These are phyloP conservation scores for Datura wrightii DNA, from an alignment of 257 asterid species.

Conservation along the genomic window DNA sequence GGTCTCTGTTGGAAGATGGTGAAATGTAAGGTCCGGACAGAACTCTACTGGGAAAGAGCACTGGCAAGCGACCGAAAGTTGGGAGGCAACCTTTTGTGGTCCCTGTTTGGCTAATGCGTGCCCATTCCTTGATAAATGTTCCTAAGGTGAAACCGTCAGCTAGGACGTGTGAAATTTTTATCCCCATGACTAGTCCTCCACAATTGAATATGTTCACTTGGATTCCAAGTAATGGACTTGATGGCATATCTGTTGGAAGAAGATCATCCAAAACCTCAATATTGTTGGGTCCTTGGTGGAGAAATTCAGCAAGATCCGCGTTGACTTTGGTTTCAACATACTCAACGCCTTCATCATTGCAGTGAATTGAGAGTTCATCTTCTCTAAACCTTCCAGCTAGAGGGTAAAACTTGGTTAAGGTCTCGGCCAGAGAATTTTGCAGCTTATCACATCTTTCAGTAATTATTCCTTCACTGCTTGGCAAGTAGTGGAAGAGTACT, in stretches of 20 bases:
- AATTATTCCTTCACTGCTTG: not conserved
- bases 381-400: not conserved
- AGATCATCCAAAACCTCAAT: no score
- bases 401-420: not conserved
- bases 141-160: slow-evolving; percentile 14
- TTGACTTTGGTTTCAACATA: not conserved
- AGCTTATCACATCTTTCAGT: not conserved
- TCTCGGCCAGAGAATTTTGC: not conserved
- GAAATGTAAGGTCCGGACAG: not conserved
- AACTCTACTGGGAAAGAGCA: not conserved
- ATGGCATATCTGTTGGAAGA: not conserved
- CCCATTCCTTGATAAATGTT: slow-evolving; percentile 9
- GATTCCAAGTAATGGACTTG: not conserved
- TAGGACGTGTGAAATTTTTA: slow-evolving; percentile 30
- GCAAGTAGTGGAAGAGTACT: not conserved
- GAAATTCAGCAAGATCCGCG: slow-evolving; percentile 5
- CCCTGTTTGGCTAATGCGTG: slow-evolving; percentile 10
- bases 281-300: not conserved
- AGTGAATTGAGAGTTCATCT: not conserved
- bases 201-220: slow-evolving; percentile 22
- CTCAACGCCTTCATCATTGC: slow-evolving; percentile 17
- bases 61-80: not conserved
- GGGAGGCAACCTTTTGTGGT: slow-evolving; percentile 18
- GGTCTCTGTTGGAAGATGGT: not conserved
- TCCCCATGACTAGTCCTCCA: slow-evolving; percentile 23